Evolutionary conservation across 495 filamentous ascomycete genomes (phyloP).

Genomic region (Hyaloscypha variabilis): DNA sequence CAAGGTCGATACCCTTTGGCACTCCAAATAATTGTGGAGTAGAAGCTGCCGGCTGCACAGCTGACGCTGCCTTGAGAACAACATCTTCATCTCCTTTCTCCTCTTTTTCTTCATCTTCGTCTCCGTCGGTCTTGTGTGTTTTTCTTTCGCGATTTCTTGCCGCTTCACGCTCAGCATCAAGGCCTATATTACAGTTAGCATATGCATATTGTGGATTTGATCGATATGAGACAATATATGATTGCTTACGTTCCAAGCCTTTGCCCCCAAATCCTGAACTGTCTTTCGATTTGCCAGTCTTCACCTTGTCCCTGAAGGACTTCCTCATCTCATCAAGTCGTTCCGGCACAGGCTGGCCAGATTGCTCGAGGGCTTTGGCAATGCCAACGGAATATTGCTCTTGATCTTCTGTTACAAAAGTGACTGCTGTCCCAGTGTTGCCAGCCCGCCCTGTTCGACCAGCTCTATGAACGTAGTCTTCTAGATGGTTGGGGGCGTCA

Average conservation of each 20-base stretch:
- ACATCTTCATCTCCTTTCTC: slow-evolving; percentile 66
- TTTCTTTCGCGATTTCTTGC: slow-evolving; percentile 83
- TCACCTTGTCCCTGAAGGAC: slow-evolving; percentile 84
- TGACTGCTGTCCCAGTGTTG: slow-evolving; percentile 92
- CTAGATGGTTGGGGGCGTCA: slow-evolving; percentile 93
- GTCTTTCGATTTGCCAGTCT: slow-evolving; percentile 86
- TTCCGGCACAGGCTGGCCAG: slow-evolving; percentile 79
- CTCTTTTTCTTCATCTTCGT: slow-evolving; percentile 83
- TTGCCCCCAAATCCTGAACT: slow-evolving; percentile 93
- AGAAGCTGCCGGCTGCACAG: slow-evolving; percentile 61
- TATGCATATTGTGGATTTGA: background rate
- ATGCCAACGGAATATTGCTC: slow-evolving; percentile 90
- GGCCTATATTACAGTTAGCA: slow-evolving; percentile 27
- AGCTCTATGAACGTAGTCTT: slow-evolving; percentile 97
- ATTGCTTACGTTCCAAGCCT: slow-evolving; percentile 69
- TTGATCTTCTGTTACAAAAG: slow-evolving; percentile 89
- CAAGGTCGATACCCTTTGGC: slow-evolving; percentile 65
- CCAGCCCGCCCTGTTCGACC: slow-evolving; percentile 95
- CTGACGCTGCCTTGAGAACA: slow-evolving; percentile 65
- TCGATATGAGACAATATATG: background rate
- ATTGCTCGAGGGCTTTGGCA: slow-evolving; percentile 90
- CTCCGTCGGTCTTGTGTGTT: slow-evolving; percentile 87
- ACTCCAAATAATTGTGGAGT: slow-evolving; percentile 47
- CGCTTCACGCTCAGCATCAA: slow-evolving; percentile 88
- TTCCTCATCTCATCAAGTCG: slow-evolving; percentile 59